A percentile compares a stretch with the other conserved stretches of the same genome.
Conservation (phyloP, 805 yeast genomes). For the Candida dajiaensis region DNA sequence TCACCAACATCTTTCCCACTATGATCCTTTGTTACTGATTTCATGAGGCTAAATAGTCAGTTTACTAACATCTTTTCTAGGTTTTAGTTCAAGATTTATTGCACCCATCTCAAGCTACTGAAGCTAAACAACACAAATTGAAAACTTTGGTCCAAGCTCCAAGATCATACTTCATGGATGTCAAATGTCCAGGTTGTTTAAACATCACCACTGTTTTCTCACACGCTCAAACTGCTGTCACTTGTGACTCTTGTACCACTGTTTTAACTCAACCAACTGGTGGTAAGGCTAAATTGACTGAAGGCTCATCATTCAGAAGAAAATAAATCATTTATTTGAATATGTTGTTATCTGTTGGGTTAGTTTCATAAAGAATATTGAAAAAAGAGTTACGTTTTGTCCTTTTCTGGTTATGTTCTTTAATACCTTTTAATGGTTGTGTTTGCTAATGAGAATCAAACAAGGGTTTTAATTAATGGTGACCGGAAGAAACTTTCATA, state of each 20-base stretch:
- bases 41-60: not conserved
- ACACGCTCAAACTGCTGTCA: conserved; percentile 99
- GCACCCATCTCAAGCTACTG: conserved; percentile 96
- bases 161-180: conserved; percentile 99
- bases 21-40: not conserved
- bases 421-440: not conserved
- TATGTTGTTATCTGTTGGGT: not conserved
- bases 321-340: conserved; percentile 45
- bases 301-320: conserved; percentile 99
- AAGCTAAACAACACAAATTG: conserved; percentile 94
- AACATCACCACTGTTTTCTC: conserved; percentile 99
- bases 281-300: conserved; percentile 99
- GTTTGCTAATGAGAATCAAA: not conserved
- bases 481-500: not conserved
- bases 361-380: not conserved
- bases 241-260: conserved; percentile 98
- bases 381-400: not conserved
- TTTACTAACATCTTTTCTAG: conserved; percentile 34
- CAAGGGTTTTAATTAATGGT: not conserved
- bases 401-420: not conserved
- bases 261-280: conserved; percentile 99
- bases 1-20: not conserved
- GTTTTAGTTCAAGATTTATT: conserved; percentile 99
- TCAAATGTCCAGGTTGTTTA: conserved; percentile 99
- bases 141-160: conserved; percentile 97